Conservation (phyloP, 371 early-diverging fungal species). For the Haplosporangium sp. region DNA sequence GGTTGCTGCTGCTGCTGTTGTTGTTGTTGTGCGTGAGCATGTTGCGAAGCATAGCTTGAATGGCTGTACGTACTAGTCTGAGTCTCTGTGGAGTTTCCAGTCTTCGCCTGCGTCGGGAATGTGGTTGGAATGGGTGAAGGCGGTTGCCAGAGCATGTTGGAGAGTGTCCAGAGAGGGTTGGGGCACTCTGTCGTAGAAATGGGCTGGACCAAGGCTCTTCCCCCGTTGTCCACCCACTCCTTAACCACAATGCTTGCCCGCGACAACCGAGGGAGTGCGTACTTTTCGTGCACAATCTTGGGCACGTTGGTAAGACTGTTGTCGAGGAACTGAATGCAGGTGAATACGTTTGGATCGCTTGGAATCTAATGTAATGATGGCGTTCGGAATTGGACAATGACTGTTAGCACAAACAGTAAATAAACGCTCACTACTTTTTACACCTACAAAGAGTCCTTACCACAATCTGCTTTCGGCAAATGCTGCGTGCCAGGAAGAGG, state of each 20-base stretch:
- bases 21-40: conserved; percentile 1
- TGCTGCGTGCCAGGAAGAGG: conserved; percentile 45
- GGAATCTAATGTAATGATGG: conserved; percentile 20
- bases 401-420: background rate
- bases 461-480: conserved; percentile 38
- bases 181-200: conserved; percentile 36
- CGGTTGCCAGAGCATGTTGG: conserved; percentile 53
- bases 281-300: conserved; percentile 52
- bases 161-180: conserved; percentile 38
- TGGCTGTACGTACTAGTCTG: conserved; percentile 7
- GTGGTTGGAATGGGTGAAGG: conserved; percentile 50
- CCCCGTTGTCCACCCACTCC: conserved; percentile 55
- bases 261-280: conserved; percentile 40
- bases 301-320: conserved; percentile 54
- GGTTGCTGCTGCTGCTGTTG: conserved; percentile 33
- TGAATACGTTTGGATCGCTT: conserved; percentile 39
- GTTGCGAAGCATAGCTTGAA: conserved; percentile 5
- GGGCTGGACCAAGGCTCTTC: conserved; percentile 44
- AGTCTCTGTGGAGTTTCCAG: conserved; percentile 9
- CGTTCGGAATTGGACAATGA: background rate
- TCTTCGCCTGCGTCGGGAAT: conserved; percentile 31
- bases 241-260: conserved; percentile 51
- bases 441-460: conserved; percentile 15
- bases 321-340: conserved; percentile 48
- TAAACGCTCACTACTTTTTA: background rate